Percentiles rank a stretch among this genome's conserved stretches.
These are phyloP conservation scores for Vigna radiata DNA, from an alignment of 306 rosid genomes.

Conservation along the genomic window DNA sequence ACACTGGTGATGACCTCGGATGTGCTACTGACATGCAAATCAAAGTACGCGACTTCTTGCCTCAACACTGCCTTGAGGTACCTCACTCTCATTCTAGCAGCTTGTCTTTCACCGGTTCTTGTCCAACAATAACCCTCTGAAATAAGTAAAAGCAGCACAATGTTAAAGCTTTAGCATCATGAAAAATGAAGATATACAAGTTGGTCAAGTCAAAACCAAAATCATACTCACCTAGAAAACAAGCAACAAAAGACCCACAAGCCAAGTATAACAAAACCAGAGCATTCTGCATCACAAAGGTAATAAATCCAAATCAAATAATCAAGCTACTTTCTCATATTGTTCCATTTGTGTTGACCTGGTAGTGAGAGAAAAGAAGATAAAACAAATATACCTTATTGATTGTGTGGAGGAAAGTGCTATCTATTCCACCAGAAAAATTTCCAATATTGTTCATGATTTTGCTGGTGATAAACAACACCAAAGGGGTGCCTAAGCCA, in stretches of 20 bases:
- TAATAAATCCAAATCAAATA: slow-evolving; percentile 34
- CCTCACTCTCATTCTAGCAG: slow-evolving; percentile 86
- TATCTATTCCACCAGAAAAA: background rate
- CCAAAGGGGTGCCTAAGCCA: slow-evolving; percentile 68
- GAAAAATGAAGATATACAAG: background rate
- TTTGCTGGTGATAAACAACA: slow-evolving; percentile 40
- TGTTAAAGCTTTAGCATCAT: slow-evolving; percentile 1
- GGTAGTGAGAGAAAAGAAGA: background rate
- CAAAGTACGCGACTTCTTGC: slow-evolving; percentile 94
- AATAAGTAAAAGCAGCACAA: background rate
- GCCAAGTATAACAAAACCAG: slow-evolving; percentile 74
- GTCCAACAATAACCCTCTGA: slow-evolving; percentile 98
- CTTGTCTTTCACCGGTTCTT: slow-evolving; percentile 93
- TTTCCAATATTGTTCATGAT: slow-evolving; percentile 55
- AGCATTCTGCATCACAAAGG: slow-evolving; percentile 74
- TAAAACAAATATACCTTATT: slow-evolving; percentile 43
- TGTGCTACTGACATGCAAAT: slow-evolving; percentile 87
- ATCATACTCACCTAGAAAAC: slow-evolving; percentile 80
- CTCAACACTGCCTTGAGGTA: slow-evolving; percentile 84
- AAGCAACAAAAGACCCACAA: slow-evolving; percentile 64
- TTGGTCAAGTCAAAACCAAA: slow-evolving; percentile 12
- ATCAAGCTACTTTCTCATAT: background rate
- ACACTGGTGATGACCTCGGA: slow-evolving; percentile 90
- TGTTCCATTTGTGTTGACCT: background rate
- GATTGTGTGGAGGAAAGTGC: slow-evolving; percentile 26